phyloP scores from a whole-genome alignment of 768 basidiomycete genomes.

The Termitomyces sp. region DNA sequence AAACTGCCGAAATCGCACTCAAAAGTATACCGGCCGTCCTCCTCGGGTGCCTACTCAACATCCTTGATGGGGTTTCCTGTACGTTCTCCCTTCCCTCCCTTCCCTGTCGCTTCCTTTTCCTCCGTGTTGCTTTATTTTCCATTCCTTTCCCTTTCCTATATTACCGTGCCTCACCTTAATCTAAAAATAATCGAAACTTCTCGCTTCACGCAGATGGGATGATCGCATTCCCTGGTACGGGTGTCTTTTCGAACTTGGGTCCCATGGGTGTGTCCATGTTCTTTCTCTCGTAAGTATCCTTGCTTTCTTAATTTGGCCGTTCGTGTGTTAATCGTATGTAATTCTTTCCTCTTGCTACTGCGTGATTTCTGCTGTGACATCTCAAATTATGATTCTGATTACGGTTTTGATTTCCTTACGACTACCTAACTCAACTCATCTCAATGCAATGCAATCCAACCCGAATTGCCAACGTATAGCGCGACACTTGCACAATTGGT shows the following conservation, averaged over 20 bases:
- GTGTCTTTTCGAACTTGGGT: slow-evolving; percentile 78
- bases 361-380: no score
- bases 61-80: slow-evolving; percentile 94
- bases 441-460: no score
- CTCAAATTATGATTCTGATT: no score
- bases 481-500: slow-evolving; percentile 79
- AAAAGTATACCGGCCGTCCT: slow-evolving; percentile 77
- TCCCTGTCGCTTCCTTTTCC: neutral
- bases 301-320: neutral
- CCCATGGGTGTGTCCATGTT: slow-evolving; percentile 95
- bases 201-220: slow-evolving; percentile 85
- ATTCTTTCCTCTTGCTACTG: slow-evolving; percentile 12
- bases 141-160: no score
- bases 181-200: no score
- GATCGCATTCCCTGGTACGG: slow-evolving; percentile 89
- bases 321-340: no score
- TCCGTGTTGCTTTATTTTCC: no score
- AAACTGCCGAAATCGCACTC: slow-evolving; percentile 24
- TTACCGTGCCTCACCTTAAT: no score
- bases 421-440: no score
- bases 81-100: no score
- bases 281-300: slow-evolving; percentile 66
- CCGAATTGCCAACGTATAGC: slow-evolving; percentile 32
- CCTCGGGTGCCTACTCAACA: slow-evolving; percentile 81
- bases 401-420: no score